A percentile compares a stretch with the other conserved stretches of the same genome.
Evolutionary conservation across 306 rosid species (phyloP).

Genomic region (Castanea mollissima): DNA sequence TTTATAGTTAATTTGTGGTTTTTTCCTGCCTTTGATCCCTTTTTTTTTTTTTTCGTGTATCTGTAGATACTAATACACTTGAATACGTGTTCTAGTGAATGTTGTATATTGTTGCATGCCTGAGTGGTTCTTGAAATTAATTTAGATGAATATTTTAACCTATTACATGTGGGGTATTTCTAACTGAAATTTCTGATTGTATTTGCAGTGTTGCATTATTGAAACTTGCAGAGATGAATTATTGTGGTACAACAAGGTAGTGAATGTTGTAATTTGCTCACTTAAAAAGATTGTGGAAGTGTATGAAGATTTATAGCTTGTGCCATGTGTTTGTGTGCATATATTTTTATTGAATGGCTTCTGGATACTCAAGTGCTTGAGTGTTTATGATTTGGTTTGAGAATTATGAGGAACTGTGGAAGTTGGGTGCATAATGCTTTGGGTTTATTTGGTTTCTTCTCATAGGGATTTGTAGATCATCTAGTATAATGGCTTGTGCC

Average conservation of each 20-base stretch:
- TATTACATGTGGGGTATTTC: not conserved
- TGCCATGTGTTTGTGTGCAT: no score
- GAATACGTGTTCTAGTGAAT: not conserved
- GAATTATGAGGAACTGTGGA: no score
- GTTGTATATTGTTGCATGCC: not conserved
- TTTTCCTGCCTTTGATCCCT: not conserved
- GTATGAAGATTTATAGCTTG: not conserved
- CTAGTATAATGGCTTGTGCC: no score
- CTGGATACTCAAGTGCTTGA: not conserved
- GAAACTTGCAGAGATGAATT: slow-evolving; percentile 88
- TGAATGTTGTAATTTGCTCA: not conserved
- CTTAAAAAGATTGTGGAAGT: not conserved
- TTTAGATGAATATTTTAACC: not conserved
- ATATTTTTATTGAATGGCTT: no score
- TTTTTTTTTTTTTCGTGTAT: not conserved
- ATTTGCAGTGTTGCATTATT: slow-evolving; percentile 76
- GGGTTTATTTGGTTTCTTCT: no score
- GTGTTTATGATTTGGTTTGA: not conserved
- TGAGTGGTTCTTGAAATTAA: not conserved
- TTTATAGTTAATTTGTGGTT: not conserved
- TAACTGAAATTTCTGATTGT: slow-evolving; percentile 30
- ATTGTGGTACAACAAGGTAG: slow-evolving; percentile 97
- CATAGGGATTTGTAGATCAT: no score
- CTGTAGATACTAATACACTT: not conserved
- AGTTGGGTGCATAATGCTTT: no score